Evolutionary conservation across 2,329 filamentous ascomycete species (phyloP).

Genomic region (Rosellinia necatrix): DNA sequence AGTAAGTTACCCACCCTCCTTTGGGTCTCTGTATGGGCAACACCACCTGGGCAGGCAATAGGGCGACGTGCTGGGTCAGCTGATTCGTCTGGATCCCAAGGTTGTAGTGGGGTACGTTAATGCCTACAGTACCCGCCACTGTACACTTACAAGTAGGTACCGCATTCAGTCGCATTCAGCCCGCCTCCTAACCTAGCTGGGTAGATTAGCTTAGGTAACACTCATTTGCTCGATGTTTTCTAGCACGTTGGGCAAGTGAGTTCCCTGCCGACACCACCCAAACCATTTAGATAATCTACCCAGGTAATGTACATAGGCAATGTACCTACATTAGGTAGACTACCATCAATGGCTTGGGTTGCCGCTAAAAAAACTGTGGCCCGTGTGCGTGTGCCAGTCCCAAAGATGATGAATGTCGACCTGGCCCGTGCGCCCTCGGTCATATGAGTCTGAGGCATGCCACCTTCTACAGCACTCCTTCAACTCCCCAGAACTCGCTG

Average conservation of each 20-base stretch:
- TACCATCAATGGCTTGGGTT: background rate
- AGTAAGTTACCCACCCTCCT: slow-evolving; percentile 4
- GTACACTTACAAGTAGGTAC: background rate
- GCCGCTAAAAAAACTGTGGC: slow-evolving; percentile 25
- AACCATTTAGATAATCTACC: background rate
- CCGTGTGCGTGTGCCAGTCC: slow-evolving; percentile 26
- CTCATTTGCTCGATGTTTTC: background rate
- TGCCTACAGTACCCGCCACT: background rate
- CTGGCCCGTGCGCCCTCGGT: slow-evolving; percentile 30
- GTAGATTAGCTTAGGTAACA: background rate
- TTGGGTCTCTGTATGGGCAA: slow-evolving; percentile 18
- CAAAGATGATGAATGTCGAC: slow-evolving; percentile 11
- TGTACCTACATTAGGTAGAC: too few relatives aligned
- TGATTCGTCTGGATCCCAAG: slow-evolving; percentile 27
- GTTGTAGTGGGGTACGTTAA: slow-evolving; percentile 17
- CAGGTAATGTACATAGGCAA: background rate
- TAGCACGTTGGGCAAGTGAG: background rate
- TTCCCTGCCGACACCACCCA: too few relatives aligned
- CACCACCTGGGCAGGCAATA: too few relatives aligned
- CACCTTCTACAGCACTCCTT: slow-evolving; percentile 37
- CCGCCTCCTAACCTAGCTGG: background rate
- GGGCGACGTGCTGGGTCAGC: slow-evolving; percentile 21
- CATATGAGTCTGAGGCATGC: slow-evolving; percentile 36
- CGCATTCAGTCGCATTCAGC: too few relatives aligned
- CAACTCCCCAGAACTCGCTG: slow-evolving; percentile 34